Evolutionary conservation across 1,139 yeast genomes (phyloP), one percentile per base, ranked within the genome.

Genomic region (Suhomyces taliae): DNA sequence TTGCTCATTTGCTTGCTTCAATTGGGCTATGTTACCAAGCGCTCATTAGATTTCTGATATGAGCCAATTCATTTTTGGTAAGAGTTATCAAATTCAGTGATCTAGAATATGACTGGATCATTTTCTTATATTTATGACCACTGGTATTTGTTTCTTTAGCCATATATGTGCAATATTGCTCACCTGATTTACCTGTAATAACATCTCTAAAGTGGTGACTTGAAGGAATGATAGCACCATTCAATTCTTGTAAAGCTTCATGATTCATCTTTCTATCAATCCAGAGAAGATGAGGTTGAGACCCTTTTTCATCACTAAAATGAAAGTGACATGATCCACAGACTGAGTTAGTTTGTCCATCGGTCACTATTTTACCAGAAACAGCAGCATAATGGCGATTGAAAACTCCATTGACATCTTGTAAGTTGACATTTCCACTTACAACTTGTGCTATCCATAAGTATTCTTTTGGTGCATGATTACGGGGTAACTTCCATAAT

Each of bases 401-500:
- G 34, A 53, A 47, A 1, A 43, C 37, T 37, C 35, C 40, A 27
- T 47, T 44, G 35, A 34, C 29, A 26, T 34, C 32, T 7, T 8
- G 6, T 8, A 14, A 33, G 6, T 27, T 19, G n/a, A 38, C 9
- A 7, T 32, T 26, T 1, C 53, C 55, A 7, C 54, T 40, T 9
- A 54, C 41, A 10, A 49, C 27, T 19, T 47, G 54, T 26, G 51
- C 53, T 19, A 54, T 40, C 57, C 57, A 54, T 39, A 54, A 46
- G 32, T 44, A 45, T 42, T 53, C 54, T 27, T 51, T 48, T n/a
- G 47, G 9, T 7, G 31, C 35, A 31, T 46, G 46, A n/a, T n/a
- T n/a, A 6, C 15, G 10, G 3, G 33, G 32, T 11, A 12, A 24
- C 7, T 26, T 34, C 53, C 54, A 50, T 34, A 41, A 37, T 27